Percentiles rank a stretch among this genome's conserved stretches.
Evolutionary conservation across 1,284 basidiomycete genomes (phyloP).

Genomic region (Trichosporon asahii): DNA sequence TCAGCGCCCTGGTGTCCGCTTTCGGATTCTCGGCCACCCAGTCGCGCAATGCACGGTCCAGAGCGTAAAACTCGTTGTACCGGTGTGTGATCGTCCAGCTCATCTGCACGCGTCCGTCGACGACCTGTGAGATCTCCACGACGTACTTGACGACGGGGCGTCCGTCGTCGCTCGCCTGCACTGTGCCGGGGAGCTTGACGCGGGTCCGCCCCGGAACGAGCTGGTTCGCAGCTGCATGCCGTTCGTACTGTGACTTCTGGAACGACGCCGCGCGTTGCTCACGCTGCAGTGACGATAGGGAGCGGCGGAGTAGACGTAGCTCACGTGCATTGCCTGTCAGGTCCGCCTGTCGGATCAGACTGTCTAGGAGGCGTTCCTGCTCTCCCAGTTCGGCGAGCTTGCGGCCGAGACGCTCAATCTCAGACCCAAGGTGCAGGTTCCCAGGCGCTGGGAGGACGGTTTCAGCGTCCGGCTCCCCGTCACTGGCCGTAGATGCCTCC

Average conservation of each 20-base stretch:
- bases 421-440: slow-evolving; percentile 76
- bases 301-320: slow-evolving; percentile 72
- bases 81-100: slow-evolving; percentile 88
- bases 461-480: slow-evolving; percentile 33
- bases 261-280: slow-evolving; percentile 81
- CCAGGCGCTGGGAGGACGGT: slow-evolving; percentile 76
- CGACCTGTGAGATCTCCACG: slow-evolving; percentile 83
- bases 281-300: slow-evolving; percentile 71
- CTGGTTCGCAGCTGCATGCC: slow-evolving; percentile 80
- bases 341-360: slow-evolving; percentile 87
- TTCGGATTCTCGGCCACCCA: slow-evolving; percentile 23
- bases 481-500: slow-evolving; percentile 55
- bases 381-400: slow-evolving; percentile 72
- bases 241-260: slow-evolving; percentile 84
- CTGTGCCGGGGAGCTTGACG: slow-evolving; percentile 71
- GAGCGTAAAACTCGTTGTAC: slow-evolving; percentile 88
- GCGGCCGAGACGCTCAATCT: slow-evolving; percentile 69
- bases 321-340: slow-evolving; percentile 85
- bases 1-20: slow-evolving; percentile 10
- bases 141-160: slow-evolving; percentile 87
- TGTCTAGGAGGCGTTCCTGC: slow-evolving; percentile 78
- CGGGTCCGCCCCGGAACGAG: slow-evolving; percentile 73
- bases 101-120: slow-evolving; percentile 70
- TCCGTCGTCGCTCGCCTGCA: slow-evolving; percentile 71
- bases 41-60: slow-evolving; percentile 71